These are phyloP conservation scores for Neurospora cerealis DNA, from an alignment of 495 filamentous ascomycete species.

Conservation along the genomic window DNA sequence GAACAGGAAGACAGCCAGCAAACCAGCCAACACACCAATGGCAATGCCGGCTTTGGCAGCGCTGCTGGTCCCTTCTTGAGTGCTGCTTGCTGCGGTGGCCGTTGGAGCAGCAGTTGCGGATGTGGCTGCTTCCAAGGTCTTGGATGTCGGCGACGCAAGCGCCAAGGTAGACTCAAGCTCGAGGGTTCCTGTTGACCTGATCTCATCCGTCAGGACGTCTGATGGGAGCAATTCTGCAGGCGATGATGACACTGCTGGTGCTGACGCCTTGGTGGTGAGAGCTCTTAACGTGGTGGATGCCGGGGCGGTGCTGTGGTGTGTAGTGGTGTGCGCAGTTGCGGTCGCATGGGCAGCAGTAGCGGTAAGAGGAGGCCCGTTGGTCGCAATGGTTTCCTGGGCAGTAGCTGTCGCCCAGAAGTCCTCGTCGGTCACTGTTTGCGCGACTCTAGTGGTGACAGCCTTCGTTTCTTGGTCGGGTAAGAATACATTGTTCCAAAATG, in stretches of 20 bases:
- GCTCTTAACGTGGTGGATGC: not conserved
- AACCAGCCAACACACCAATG: conserved; percentile 62
- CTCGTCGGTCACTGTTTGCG: not conserved
- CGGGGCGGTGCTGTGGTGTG: not conserved
- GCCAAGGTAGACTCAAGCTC: conserved; percentile 3
- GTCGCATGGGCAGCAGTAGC: not conserved
- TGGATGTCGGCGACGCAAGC: conserved; percentile 11
- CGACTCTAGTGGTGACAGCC: not conserved
- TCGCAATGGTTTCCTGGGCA: not conserved
- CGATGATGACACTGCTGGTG: not conserved
- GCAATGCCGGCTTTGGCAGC: conserved; percentile 77
- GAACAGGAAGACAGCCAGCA: conserved; percentile 48
- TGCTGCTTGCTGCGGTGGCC: conserved; percentile 15
- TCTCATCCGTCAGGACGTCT: not conserved
- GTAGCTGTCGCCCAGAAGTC: not conserved
- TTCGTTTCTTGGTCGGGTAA: not conserved
- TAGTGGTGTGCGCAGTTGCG: not conserved
- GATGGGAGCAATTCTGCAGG: not conserved
- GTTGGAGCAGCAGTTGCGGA: conserved; percentile 6
- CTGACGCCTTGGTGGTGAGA: not conserved
- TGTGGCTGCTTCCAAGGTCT: conserved; percentile 3
- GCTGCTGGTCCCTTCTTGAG: conserved; percentile 34
- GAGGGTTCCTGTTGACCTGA: not conserved
- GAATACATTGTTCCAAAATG: not conserved
- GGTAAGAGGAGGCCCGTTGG: not conserved